These are phyloP conservation scores for Crataegus laevigata DNA, from an alignment of 306 rosid genomes.

Conservation along the genomic window DNA sequence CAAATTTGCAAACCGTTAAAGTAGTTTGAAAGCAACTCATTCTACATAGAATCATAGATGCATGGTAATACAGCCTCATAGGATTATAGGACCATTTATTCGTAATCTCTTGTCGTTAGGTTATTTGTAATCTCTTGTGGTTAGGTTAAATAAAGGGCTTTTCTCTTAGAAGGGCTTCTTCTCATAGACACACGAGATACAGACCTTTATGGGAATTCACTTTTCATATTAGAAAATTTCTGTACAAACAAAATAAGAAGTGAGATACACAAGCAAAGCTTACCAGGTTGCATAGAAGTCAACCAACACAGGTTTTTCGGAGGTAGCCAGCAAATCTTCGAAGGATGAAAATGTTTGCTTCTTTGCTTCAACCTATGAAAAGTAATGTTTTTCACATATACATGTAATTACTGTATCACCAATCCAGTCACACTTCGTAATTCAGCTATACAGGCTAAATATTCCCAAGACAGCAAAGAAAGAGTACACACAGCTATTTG, in stretches of 20 bases:
- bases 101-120: no score
- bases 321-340: conserved; percentile 66
- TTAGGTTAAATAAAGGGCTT: not conserved
- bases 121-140: not conserved
- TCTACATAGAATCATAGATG: not conserved
- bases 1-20: not conserved
- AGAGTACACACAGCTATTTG: not conserved
- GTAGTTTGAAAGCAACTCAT: not conserved
- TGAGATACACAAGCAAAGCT: not conserved
- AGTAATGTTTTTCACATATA: not conserved
- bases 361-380: conserved; percentile 70
- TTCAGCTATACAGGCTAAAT: not conserved
- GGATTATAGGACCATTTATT: not conserved
- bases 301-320: conserved; percentile 78
- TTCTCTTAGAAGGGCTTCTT: not conserved
- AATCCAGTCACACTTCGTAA: not conserved
- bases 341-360: conserved; percentile 73
- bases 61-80: not conserved
- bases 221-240: not conserved
- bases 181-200: not conserved
- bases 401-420: not conserved
- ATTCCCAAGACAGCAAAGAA: not conserved
- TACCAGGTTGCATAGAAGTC: conserved; percentile 99
- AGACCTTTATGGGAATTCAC: not conserved
- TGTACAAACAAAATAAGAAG: not conserved